A percentile compares a stretch with the other conserved stretches of the same genome.
Evolutionary conservation across 1,139 yeast species (phyloP).

Genomic region (Taiozyma sp.): DNA sequence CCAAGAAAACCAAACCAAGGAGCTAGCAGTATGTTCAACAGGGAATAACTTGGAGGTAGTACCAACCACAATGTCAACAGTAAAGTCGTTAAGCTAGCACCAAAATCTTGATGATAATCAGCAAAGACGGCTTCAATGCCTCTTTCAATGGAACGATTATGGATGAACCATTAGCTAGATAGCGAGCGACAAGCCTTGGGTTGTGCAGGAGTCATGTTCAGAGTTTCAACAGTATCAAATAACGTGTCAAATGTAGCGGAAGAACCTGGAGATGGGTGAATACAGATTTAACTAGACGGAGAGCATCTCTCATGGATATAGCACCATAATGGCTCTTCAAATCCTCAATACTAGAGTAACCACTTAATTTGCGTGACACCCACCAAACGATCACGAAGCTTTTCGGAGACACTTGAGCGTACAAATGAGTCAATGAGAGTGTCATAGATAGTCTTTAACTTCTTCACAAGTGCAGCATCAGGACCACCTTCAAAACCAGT

Average conservation of each 20-base stretch:
- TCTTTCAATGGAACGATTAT: background rate
- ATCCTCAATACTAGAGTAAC: background rate
- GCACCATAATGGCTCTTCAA: background rate
- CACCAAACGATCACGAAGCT: background rate
- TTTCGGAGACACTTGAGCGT: background rate
- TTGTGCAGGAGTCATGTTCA: background rate
- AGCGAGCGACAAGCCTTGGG: background rate
- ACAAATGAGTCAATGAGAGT: no score
- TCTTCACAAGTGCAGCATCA: no score
- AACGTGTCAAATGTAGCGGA: background rate
- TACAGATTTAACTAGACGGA: background rate
- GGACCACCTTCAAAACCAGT: no score
- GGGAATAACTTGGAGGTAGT: background rate
- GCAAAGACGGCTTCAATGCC: background rate
- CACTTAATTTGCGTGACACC: background rate
- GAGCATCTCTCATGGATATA: background rate
- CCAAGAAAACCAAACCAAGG: background rate
- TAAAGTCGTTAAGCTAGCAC: background rate
- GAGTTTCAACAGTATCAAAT: background rate
- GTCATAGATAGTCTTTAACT: no score
- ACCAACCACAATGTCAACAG: background rate
- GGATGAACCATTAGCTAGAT: background rate
- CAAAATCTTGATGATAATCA: background rate
- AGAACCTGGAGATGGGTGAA: background rate
- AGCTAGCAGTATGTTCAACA: background rate